Evolutionary conservation across 352 stramenopile species (phyloP), one percentile per base, ranked within the genome.

Genomic region (Pythium chondricola): DNA sequence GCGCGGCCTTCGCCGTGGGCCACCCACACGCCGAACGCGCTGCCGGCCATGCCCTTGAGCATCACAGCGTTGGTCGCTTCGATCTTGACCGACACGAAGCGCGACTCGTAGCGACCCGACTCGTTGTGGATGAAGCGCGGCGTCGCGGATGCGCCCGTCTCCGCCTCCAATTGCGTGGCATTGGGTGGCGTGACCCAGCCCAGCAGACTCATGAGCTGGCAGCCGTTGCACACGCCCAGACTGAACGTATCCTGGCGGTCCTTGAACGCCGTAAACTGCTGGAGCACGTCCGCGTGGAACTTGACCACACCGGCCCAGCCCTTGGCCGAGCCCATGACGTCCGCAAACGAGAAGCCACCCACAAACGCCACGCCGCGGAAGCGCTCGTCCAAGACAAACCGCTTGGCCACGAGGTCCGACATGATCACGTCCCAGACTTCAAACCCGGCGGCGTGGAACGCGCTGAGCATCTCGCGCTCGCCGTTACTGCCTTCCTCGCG

Each of bases 191-290:
- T 75, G 33, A 99, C 88, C 94, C 95, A 99, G 33, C 97, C 97
- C 16, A 99, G 85, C 27, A 99, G 71, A 30, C 95, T 96, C 95
- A 99, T 98, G 32, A 99, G 91, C 76, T 99, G 97, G 71, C 97
- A 99, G 32, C 97, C 97, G 67, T 99, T 99, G 74, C 97, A 99
- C 0, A 99, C 88, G 45, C 97, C 97, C 16, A 99, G 88, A 68
- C 87, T 98, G 75, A 99, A 99, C 17, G 96, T 99, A 74, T 99
- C 93, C 24, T 83, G 61, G 49, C 96, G 89, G 14, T 85, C 84
- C 40, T 89, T 87, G 78, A 99, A 99, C 5, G 81, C 80, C 49
- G 97, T 56, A 60, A 99, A 99, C 75, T 99, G 93, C 61, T 94
- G 77, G 37, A 96, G 87, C 14, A 99, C 80, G 59, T 92, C 83